phyloP scores from a whole-genome alignment of 495 filamentous ascomycete genomes.

The Aspergillus ostianus region DNA sequence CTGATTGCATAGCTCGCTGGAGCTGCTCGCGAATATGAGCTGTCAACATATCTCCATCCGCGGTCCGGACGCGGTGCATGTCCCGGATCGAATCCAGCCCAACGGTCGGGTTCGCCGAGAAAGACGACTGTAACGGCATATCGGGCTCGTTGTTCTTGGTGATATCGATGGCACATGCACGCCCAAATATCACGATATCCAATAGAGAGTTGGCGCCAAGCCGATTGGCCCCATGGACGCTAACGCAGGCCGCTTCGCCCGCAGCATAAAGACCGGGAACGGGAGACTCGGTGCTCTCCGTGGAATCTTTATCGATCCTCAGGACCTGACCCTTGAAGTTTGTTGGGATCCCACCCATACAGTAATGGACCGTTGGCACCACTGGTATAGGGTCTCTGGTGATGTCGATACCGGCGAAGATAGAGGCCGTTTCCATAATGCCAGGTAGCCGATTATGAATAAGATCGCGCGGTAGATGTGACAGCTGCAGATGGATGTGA shows the following conservation, averaged over 20 bases:
- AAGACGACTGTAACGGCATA: slow-evolving; percentile 52
- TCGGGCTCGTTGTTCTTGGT: slow-evolving; percentile 84
- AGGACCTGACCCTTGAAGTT: slow-evolving; percentile 95
- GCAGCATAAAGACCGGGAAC: slow-evolving; percentile 94
- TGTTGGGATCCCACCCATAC: slow-evolving; percentile 98
- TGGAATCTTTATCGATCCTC: slow-evolving; percentile 63
- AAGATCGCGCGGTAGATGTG: slow-evolving; percentile 84
- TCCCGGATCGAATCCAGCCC: slow-evolving; percentile 82
- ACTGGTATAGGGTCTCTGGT: slow-evolving; percentile 96
- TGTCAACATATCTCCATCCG: slow-evolving; percentile 80
- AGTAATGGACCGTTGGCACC: slow-evolving; percentile 96
- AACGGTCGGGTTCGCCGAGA: slow-evolving; percentile 73
- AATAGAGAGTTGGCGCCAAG: slow-evolving; percentile 97
- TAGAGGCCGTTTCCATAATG: slow-evolving; percentile 96
- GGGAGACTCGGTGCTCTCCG: slow-evolving; percentile 75
- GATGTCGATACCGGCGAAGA: slow-evolving; percentile 95
- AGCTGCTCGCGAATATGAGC: slow-evolving; percentile 84
- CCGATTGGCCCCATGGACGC: slow-evolving; percentile 96
- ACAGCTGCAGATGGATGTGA: slow-evolving; percentile 95
- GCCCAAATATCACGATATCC: slow-evolving; percentile 94
- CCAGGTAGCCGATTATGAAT: slow-evolving; percentile 95
- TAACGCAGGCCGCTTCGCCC: slow-evolving; percentile 95
- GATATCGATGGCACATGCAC: slow-evolving; percentile 92
- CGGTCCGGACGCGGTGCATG: slow-evolving; percentile 79
- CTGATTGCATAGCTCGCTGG: slow-evolving; percentile 97